These are phyloP conservation scores for Zygoascus bituminiphila DNA, from an alignment of 805 yeast genomes.

Conservation along the genomic window DNA sequence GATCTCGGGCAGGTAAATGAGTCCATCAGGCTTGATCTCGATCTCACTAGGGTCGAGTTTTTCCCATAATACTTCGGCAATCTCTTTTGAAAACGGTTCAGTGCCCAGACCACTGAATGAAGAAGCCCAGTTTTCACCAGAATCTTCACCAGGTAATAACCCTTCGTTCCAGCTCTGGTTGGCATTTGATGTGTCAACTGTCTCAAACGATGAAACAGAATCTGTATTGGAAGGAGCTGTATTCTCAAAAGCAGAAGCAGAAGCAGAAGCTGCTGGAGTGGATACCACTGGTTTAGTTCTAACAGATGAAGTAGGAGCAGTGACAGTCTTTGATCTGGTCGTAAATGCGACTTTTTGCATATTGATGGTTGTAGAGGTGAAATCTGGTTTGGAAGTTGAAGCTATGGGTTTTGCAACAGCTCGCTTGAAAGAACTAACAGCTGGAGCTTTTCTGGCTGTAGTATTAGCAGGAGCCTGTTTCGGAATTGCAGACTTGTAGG, in stretches of 20 bases:
- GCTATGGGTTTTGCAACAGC: background rate
- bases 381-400: background rate
- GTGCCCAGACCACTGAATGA: slow-evolving; percentile 83
- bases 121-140: slow-evolving; percentile 57
- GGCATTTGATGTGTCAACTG: background rate
- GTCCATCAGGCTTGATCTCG: slow-evolving; percentile 93
- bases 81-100: slow-evolving; percentile 58
- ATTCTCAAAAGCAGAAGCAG: background rate
- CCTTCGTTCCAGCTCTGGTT: background rate
- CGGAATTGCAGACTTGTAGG: background rate
- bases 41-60: slow-evolving; percentile 64
- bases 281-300: background rate
- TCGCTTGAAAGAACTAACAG: background rate
- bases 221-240: background rate
- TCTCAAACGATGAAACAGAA: background rate
- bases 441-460: background rate
- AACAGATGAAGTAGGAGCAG: background rate
- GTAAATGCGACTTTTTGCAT: background rate
- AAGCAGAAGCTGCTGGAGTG: background rate
- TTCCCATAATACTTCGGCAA: slow-evolving; percentile 52
- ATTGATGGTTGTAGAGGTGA: slow-evolving; percentile 1
- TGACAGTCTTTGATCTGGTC: background rate
- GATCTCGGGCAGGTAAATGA: slow-evolving; percentile 87
- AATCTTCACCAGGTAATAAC: background rate
- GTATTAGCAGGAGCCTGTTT: background rate